Evolutionary conservation across 495 filamentous ascomycete species (phyloP), one percentile per base, ranked within the genome.

Genomic region (Antarctomyces pellizariae): DNA sequence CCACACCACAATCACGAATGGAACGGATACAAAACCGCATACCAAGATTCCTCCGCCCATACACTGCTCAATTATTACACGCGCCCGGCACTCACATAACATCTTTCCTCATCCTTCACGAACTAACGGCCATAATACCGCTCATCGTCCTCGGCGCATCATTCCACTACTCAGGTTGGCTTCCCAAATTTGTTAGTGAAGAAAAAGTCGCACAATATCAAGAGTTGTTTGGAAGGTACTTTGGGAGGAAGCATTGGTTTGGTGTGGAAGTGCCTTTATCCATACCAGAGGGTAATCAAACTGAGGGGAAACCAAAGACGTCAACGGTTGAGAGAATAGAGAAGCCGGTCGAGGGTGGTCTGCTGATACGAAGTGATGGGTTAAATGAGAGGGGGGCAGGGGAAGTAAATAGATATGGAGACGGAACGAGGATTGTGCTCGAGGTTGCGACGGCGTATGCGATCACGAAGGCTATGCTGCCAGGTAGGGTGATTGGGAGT

Each of bases 31-130:
- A 73, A 36, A 46, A 65, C 30, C 54, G 58, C 12, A 61, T 67
- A 10, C 66, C 67, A 1, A 46, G 31, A 5, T 40, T 42, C 18
- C 57, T 90, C 10, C 71, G 59, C 13, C 48, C 47, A 21, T 78
- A 75, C 48, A 70, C 74, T 19, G 48, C 49, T 9, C 64, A 66
- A 10, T 58, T 97, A 6, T 57, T 69, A 31, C 52, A 57, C 25
- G 82, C 80, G 6, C 84, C 86, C 0, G 36, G 79, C 13, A 75
- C 76, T 2, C 79, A 92, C 50, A 54, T 92, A 20, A 67, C 68
- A 4, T 65, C 86, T 2, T 97, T 97, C 46, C 50, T 97, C 6
- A 52, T 92, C 21, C 62, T 97, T 0, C 86, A 97, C 55, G 86
- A 97, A 45, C 32, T 89, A 17, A 93, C 86, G 0, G 86, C 86